phyloP scores from a whole-genome alignment of 1,139 yeast genomes.

The Taphrina populina region DNA sequence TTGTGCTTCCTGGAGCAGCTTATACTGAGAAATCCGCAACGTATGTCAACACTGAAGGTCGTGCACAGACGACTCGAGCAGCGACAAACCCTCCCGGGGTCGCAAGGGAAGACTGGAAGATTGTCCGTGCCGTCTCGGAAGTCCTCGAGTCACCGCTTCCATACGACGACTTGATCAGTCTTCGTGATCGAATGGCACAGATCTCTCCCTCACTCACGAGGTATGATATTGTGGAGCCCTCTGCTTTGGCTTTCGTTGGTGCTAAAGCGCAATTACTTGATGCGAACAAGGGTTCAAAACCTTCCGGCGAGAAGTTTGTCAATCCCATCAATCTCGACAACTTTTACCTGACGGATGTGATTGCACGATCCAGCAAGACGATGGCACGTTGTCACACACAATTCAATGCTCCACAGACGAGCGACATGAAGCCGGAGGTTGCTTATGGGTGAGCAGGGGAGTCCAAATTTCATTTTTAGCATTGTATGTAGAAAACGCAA shows the following conservation, averaged over 20 bases:
- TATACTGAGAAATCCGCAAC: constrained; percentile 86
- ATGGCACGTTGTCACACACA: constrained; percentile 34
- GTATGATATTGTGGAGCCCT: constrained; percentile 73
- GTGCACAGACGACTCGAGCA: constrained; percentile 81
- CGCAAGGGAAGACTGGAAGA: constrained; percentile 92
- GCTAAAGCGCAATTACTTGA: constrained; percentile 51
- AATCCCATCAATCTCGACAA: constrained; percentile 67
- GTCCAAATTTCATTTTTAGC: constrained; percentile 2
- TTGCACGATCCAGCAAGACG: constrained; percentile 53
- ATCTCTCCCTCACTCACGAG: constrained; percentile 79
- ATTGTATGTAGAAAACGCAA: constrained; percentile 21
- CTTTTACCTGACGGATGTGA: constrained; percentile 85
- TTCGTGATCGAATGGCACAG: constrained; percentile 70
- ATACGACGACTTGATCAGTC: constrained; percentile 69
- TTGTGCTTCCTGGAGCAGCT: constrained; percentile 82
- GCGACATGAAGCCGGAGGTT: constrained; percentile 32
- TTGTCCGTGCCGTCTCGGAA: constrained; percentile 78
- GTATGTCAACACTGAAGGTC: constrained; percentile 88
- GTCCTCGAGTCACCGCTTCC: constrained; percentile 71
- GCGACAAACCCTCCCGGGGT: constrained; percentile 89
- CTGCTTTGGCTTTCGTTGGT: constrained; percentile 63
- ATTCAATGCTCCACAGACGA: constrained; percentile 20
- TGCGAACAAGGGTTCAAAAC: constrained; percentile 47
- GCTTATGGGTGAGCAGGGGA: constrained; percentile 20
- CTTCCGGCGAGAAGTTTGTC: constrained; percentile 53